phyloP scores from a whole-genome alignment of 768 basidiomycete species.

The Lanmaoa pseudosensibilis region DNA sequence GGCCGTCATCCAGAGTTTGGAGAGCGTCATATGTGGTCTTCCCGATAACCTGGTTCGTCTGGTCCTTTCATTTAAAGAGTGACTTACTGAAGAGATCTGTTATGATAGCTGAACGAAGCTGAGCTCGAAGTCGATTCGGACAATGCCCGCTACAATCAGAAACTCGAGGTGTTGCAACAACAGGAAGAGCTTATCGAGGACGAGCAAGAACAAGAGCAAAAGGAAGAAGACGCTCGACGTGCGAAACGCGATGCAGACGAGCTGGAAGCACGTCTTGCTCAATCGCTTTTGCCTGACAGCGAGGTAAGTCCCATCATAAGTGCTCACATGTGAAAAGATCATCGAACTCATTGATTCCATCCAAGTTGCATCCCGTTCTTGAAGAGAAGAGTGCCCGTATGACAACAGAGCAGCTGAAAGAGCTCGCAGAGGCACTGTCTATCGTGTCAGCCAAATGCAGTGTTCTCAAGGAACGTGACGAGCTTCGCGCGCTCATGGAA shows the following conservation, averaged over 20 bases:
- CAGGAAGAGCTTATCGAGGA: constrained; percentile 99
- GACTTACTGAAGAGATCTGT: not conserved
- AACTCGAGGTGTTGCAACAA: constrained; percentile 95
- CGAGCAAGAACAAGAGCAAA: constrained; percentile 96
- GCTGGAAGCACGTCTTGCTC: constrained; percentile 73
- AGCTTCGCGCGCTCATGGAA: constrained; percentile 88
- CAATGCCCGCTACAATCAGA: constrained; percentile 94
- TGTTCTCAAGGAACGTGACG: constrained; percentile 93
- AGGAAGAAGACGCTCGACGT: constrained; percentile 89
- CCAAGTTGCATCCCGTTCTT: constrained; percentile 61
- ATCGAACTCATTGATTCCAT: not conserved
- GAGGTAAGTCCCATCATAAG: constrained; percentile 52
- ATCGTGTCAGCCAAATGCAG: constrained; percentile 92
- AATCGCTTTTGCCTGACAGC: constrained; percentile 83
- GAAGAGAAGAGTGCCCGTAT: constrained; percentile 82
- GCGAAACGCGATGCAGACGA: constrained; percentile 81
- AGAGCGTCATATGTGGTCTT: constrained; percentile 86
- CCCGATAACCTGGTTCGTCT: constrained; percentile 88
- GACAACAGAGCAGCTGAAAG: constrained; percentile 94
- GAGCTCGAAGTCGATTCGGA: constrained; percentile 96
- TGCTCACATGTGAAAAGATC: not conserved
- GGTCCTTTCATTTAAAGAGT: too few species aligned
- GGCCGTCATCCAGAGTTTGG: constrained; percentile 75
- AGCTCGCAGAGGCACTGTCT: constrained; percentile 87
- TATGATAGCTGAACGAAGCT: constrained; percentile 86